Base-by-base conservation (phyloP, 441 rosid species). In the Adansonia gregorii region DNA sequence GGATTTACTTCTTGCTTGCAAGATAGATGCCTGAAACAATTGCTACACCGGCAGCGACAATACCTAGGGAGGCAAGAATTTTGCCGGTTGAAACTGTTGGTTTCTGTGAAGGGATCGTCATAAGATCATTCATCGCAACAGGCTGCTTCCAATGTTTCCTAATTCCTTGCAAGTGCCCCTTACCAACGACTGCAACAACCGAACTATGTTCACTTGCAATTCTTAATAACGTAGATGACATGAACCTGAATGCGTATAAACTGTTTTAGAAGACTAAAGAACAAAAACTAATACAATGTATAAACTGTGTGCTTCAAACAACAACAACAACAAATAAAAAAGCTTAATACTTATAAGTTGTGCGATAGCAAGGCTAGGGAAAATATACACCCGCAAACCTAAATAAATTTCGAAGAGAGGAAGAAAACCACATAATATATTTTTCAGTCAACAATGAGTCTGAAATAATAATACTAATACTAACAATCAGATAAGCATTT, bases 131-230 rank as follows among this genome's bases (percentile, higher is more conserved):
- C 76, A 89, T 93, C 87, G 22, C 63, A 72, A 93, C 85, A 75
- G 93, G 90, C 78, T 92, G 93, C 84, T 88, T 81, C 99, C 98
- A 93, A 24, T 92, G 79, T 83, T 86, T 88, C 85, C 84, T 88
- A 74, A 93, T 95, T 80, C 97, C 99, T 69, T 86, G 86, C 78
- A 95, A 85, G 82, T 95, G 99, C 4, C 98, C 98, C 88, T 88
- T 95, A 54, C 99, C 98, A 20, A 95, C 93, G 59, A 95, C 97
- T 22, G 96, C 98, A 51, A 93, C 97, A 0, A 95, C 96, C 64
- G 89, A 86, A 67, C 86, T 76, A 75, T 91, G 93, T 81, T 90
- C 89, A n/a, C 88, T 80, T 3, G 94, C 98, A 82, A 84, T 83
- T 73, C 76, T 82, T 31, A 86, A 86, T 78, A 95, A 81, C 10